Evolutionary conservation across 768 basidiomycete genomes (phyloP).

Genomic region (Collybiopsis confluens): DNA sequence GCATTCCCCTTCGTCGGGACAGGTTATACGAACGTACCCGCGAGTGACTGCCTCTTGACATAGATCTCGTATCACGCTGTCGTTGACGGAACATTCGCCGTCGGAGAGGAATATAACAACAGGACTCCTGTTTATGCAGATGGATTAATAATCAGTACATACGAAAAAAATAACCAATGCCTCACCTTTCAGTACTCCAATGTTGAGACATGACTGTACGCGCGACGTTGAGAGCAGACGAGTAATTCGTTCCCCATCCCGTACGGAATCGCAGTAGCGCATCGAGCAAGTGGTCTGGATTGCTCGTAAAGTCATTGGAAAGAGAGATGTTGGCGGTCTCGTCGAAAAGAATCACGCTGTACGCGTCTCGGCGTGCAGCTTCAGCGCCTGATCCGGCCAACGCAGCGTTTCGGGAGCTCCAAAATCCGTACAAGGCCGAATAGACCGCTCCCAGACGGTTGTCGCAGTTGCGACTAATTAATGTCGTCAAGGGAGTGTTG

Average conservation of each 20-base stretch:
- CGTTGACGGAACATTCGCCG: slow-evolving; percentile 39
- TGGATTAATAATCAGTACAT: too few species aligned
- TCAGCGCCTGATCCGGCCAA: slow-evolving; percentile 15
- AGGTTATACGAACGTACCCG: slow-evolving; percentile 32
- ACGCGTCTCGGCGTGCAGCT: slow-evolving; percentile 43
- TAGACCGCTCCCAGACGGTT: slow-evolving; percentile 59
- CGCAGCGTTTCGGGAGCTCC: slow-evolving; percentile 45
- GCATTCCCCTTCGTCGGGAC: background rate
- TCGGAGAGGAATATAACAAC: slow-evolving; percentile 57
- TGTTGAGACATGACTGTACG: slow-evolving; percentile 34
- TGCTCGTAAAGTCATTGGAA: slow-evolving; percentile 42
- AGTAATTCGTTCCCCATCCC: slow-evolving; percentile 39
- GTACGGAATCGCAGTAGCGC: slow-evolving; percentile 28
- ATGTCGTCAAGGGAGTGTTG: slow-evolving; percentile 35
- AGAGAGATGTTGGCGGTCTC: slow-evolving; percentile 17
- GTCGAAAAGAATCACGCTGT: slow-evolving; percentile 50
- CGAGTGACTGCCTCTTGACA: slow-evolving; percentile 37
- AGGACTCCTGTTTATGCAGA: slow-evolving; percentile 32
- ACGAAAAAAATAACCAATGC: background rate
- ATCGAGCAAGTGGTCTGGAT: slow-evolving; percentile 40
- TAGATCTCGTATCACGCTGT: slow-evolving; percentile 34
- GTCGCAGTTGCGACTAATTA: slow-evolving; percentile 31
- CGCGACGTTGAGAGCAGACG: slow-evolving; percentile 31
- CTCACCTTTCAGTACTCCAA: slow-evolving; percentile 51
- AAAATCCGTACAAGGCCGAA: slow-evolving; percentile 52